phyloP scores from a whole-genome alignment of 2,329 filamentous ascomycete species.

The Calonectria montana region DNA sequence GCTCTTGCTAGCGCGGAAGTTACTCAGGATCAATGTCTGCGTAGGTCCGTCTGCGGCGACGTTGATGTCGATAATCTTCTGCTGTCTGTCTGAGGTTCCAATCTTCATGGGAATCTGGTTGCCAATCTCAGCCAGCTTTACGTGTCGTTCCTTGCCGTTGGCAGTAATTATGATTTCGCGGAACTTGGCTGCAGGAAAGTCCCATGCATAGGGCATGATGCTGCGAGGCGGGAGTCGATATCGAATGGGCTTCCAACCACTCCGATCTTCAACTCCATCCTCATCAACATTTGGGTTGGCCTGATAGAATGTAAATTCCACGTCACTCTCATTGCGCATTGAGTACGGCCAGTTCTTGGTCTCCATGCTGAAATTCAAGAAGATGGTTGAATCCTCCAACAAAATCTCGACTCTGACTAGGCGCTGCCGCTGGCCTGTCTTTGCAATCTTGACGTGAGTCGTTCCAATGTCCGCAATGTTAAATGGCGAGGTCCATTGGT shows the following conservation, averaged over 20 bases:
- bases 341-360: conserved; percentile 98
- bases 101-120: conserved; percentile 96
- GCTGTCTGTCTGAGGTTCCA: conserved; percentile 71
- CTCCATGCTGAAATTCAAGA: conserved; percentile 90
- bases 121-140: conserved; percentile 96
- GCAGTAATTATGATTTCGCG: conserved; percentile 84
- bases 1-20: conserved; percentile 93
- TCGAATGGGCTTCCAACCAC: conserved; percentile 90
- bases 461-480: conserved; percentile 96
- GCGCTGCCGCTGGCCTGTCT: conserved; percentile 87
- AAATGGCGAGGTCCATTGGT: conserved; percentile 97
- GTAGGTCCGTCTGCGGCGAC: conserved; percentile 96
- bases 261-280: conserved; percentile 84
- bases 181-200: conserved; percentile 97
- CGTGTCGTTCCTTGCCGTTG: conserved; percentile 75
- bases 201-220: conserved; percentile 99
- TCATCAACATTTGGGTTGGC: conserved; percentile 93
- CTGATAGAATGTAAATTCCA: conserved; percentile 96
- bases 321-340: conserved; percentile 97
- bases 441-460: conserved; percentile 92
- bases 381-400: conserved; percentile 93
- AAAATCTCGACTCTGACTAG: conserved; percentile 89
- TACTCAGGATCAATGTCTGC: conserved; percentile 92
- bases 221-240: conserved; percentile 93
- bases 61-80: conserved; percentile 96